phyloP scores from a whole-genome alignment of 441 rosid species.

The Pelargonium fulgidum region DNA sequence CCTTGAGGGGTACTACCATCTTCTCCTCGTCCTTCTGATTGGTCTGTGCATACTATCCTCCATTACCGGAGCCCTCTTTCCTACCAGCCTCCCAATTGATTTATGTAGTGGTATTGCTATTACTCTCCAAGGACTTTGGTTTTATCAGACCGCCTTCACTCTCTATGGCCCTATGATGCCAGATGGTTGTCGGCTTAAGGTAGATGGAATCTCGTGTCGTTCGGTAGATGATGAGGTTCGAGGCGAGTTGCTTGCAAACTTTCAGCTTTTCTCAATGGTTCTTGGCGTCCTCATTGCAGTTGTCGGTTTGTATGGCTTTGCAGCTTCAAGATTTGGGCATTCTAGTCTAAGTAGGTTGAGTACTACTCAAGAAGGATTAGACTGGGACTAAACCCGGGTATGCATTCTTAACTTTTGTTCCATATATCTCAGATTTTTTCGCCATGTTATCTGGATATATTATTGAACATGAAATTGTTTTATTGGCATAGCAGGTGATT shows the following conservation, averaged over 20 bases:
- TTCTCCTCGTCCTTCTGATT: slow-evolving; percentile 74
- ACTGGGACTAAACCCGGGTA: slow-evolving; percentile 19
- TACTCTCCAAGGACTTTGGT: slow-evolving; percentile 95
- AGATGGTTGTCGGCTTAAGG: slow-evolving; percentile 57
- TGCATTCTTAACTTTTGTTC: not conserved
- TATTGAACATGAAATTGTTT: not conserved
- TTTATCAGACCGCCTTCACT: slow-evolving; percentile 89
- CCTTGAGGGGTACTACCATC: slow-evolving; percentile 92
- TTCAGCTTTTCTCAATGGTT: slow-evolving; percentile 67
- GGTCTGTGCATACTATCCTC: slow-evolving; percentile 59
- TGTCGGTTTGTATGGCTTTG: slow-evolving; percentile 47
- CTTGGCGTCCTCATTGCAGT: slow-evolving; percentile 57
- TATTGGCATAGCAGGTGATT: not conserved
- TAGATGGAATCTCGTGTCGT: slow-evolving; percentile 40
- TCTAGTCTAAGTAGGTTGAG: slow-evolving; percentile 27
- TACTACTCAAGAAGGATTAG: slow-evolving; percentile 21
- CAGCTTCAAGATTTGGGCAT: slow-evolving; percentile 49
- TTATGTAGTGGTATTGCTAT: slow-evolving; percentile 62
- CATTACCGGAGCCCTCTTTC: slow-evolving; percentile 65
- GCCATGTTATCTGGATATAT: too few relatives aligned
- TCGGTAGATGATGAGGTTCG: slow-evolving; percentile 51
- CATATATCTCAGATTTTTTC: not conserved
- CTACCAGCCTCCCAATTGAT: slow-evolving; percentile 76
- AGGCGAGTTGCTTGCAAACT: slow-evolving; percentile 78
- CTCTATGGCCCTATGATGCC: slow-evolving; percentile 96